These are phyloP conservation scores for Brassica cretica DNA, from an alignment of 345 rosid genomes.

Conservation along the genomic window DNA sequence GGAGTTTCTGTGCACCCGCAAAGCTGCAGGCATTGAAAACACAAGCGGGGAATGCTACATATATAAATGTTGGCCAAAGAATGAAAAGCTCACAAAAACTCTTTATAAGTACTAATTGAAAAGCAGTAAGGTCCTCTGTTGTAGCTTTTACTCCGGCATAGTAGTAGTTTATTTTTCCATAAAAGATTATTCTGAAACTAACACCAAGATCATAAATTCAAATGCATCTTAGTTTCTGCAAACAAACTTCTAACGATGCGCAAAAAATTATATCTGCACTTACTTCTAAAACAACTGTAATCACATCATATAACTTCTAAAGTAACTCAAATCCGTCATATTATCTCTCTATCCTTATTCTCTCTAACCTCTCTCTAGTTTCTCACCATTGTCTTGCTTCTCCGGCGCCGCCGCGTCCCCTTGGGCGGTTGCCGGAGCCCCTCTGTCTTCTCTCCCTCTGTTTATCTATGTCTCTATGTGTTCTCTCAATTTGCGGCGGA, in stretches of 20 bases:
- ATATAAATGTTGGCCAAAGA: neutral
- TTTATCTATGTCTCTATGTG: too few relatives aligned
- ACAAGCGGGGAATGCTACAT: neutral
- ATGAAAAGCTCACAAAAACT: neutral
- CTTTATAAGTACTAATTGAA: neutral
- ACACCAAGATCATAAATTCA: neutral
- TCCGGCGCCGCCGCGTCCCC: too few relatives aligned
- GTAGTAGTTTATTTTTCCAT: neutral
- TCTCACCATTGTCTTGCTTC: too few relatives aligned
- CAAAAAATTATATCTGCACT: neutral
- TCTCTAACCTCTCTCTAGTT: too few relatives aligned
- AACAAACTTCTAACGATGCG: neutral
- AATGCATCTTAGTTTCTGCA: neutral
- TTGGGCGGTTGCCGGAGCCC: too few relatives aligned
- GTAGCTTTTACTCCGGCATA: neutral
- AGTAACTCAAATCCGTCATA: too few relatives aligned
- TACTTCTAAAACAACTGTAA: neutral
- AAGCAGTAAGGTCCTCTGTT: neutral
- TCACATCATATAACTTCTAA: neutral
- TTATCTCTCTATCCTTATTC: too few relatives aligned
- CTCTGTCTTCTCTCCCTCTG: too few relatives aligned
- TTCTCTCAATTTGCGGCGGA: too few relatives aligned
- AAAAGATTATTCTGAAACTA: neutral
- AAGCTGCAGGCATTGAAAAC: neutral
- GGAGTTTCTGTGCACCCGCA: neutral